Evolutionary conservation across 2,329 filamentous ascomycete species (phyloP), one percentile per base, ranked within the genome.

Genomic region (Aspergillus candidus): DNA sequence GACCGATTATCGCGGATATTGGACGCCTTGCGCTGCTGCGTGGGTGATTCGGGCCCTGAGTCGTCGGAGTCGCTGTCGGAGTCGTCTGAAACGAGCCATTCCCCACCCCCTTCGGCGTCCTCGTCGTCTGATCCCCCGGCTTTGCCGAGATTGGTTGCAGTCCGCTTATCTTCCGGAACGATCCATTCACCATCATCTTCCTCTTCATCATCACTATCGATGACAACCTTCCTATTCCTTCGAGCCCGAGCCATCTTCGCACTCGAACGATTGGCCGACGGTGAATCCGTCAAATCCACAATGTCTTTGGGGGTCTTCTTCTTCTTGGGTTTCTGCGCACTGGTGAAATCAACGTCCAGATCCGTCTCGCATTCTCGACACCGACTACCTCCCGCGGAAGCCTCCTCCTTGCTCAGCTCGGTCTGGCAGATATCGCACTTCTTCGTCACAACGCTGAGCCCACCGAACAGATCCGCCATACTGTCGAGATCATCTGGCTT

Each of bases 41-140:
- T 56, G 2, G 62, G 61, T 0, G 62, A 65, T 30, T 63, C 59
- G 6, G 56, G 54, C 8, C 59, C 52, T 32, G 64, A 51, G 11
- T 62, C 58, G 11, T 66, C 65, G 11, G 66, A 65, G 11, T 63
- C 67, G 6, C 61, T 78, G 3, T 77, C 75, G 32, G 83, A 86
- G 57, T 93, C 86, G 27, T 86, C 80, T 0, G 83, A 81, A 32
- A 78, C 78, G 39, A 95, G 74, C 62, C 80, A 88, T 44, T 94
- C 86, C 15, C 88, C 90, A 3, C 84, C 88, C 2, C 88, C 88
- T 61, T 94, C 90, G 2, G 85, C 87, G 60, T 95, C 80, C 63
- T 94, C 88, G 50, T 94, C 88, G 41, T 88, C 85, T n/a, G 80
- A 79, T 4, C 86, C 88, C n/a, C 88, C 88, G 35, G 86, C 85